Evolutionary conservation across 1,284 basidiomycete genomes (phyloP).

Genomic region (Malassezia yamatoensis): DNA sequence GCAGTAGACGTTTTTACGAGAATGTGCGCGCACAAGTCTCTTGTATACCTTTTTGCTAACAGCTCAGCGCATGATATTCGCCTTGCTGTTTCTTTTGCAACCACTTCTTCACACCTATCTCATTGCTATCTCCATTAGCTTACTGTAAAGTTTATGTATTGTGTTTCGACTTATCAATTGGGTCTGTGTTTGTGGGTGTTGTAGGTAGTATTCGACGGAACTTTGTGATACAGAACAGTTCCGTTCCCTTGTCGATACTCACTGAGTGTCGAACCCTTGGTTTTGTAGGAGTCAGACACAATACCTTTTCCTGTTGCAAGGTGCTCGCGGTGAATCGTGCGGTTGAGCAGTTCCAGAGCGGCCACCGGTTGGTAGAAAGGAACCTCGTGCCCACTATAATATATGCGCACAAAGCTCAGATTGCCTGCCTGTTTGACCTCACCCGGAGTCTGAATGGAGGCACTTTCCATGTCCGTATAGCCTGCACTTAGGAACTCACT

Average conservation of each 20-base stretch:
- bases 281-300: background rate
- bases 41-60: no score
- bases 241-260: background rate
- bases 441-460: conserved; percentile 18
- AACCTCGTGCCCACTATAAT: conserved; percentile 30
- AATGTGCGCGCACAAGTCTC: no score
- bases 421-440: conserved; percentile 27
- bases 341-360: conserved; percentile 23
- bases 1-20: no score
- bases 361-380: conserved; percentile 33
- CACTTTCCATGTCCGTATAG: conserved; percentile 19
- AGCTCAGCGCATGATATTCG: no score
- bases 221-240: conserved; percentile 21
- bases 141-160: no score
- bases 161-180: background rate
- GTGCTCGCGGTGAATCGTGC: conserved; percentile 22
- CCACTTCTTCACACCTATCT: no score
- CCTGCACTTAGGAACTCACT: conserved; percentile 22
- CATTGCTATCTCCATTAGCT: no score
- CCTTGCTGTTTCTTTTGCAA: no score
- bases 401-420: conserved; percentile 28
- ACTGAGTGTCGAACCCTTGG: background rate
- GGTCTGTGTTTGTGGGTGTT: conserved; percentile 17
- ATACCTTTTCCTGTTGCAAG: conserved; percentile 22
- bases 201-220: conserved; percentile 20